A percentile compares a stretch with the other conserved stretches of the same genome.
phyloP scores from a whole-genome alignment of 169 alveolate genomes.

The Babesia bovis region DNA sequence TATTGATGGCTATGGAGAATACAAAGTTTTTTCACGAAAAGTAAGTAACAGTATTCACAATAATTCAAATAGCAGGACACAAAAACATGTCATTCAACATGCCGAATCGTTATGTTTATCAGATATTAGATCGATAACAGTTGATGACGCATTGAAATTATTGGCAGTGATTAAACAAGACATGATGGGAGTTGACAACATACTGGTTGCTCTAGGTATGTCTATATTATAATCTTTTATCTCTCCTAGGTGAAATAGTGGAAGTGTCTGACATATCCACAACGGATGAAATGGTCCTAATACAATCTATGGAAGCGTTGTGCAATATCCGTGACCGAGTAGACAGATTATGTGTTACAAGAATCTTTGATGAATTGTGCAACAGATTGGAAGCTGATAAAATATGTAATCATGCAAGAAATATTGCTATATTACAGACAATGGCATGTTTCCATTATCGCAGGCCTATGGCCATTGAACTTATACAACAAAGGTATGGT shows the following conservation, averaged over 20 bases:
- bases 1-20: constrained; percentile 63
- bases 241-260: constrained; percentile 41
- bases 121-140: constrained; percentile 5
- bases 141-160: constrained; percentile 43
- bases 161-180: constrained; percentile 12
- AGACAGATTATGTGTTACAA: constrained; percentile 30
- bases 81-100: constrained; percentile 33
- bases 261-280: constrained; percentile 49
- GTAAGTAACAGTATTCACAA: constrained; percentile 1
- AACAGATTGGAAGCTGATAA: constrained; percentile 18
- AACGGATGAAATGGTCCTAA: constrained; percentile 21
- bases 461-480: constrained; percentile 20
- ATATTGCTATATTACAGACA: constrained; percentile 34
- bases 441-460: constrained; percentile 40
- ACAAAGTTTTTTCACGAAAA: constrained; percentile 28
- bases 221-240: not conserved
- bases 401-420: constrained; percentile 34
- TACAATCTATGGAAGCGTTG: constrained; percentile 39
- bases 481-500: constrained; percentile 29
- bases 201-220: constrained; percentile 52
- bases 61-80: constrained; percentile 15
- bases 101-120: constrained; percentile 51
- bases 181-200: constrained; percentile 19
- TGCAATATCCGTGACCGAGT: constrained; percentile 27
- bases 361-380: constrained; percentile 46